Percentiles rank a stretch among this genome's conserved stretches.
Conservation (phyloP, 2,329 filamentous ascomycete genomes). For the Neonectria sp. region DNA sequence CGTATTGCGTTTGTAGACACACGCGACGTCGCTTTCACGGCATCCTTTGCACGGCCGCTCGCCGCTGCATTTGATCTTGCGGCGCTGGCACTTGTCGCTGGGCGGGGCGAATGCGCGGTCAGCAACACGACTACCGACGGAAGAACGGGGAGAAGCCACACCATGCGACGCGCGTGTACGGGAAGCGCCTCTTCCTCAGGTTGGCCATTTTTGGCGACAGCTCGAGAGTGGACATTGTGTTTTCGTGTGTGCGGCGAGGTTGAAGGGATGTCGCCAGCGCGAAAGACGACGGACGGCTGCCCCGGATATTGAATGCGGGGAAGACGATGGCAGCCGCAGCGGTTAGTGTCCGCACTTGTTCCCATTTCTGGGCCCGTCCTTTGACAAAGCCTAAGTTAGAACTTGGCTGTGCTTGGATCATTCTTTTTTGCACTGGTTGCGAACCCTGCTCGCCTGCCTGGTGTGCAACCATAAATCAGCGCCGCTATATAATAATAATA, state of each 20-base stretch:
- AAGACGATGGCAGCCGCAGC: not conserved
- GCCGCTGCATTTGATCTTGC: constrained; percentile 53
- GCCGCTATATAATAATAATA: too few species aligned
- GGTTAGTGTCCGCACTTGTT: too few species aligned
- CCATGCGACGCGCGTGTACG: constrained; percentile 29
- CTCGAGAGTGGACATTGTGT: not conserved
- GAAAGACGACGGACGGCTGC: not conserved
- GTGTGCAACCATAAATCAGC: too few species aligned
- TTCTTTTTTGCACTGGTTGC: too few species aligned
- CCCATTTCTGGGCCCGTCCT: too few species aligned
- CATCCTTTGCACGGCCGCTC: constrained; percentile 50
- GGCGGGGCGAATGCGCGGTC: not conserved
- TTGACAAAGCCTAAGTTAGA: too few species aligned
- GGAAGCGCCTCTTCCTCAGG: constrained; percentile 25
- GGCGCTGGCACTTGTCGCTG: constrained; percentile 48
- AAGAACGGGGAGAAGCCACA: not conserved
- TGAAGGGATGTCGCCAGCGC: constrained; percentile 7
- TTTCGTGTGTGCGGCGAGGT: not conserved
- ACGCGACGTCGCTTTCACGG: constrained; percentile 42
- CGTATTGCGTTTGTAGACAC: constrained; percentile 49
- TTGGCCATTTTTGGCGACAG: constrained; percentile 18
- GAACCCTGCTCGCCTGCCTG: too few species aligned
- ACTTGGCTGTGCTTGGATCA: too few species aligned
- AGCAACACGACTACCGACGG: not conserved
- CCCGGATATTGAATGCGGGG: not conserved